Base-by-base conservation (phyloP, 495 filamentous ascomycete genomes). In the Hypoxylon lienhwacheense region DNA sequence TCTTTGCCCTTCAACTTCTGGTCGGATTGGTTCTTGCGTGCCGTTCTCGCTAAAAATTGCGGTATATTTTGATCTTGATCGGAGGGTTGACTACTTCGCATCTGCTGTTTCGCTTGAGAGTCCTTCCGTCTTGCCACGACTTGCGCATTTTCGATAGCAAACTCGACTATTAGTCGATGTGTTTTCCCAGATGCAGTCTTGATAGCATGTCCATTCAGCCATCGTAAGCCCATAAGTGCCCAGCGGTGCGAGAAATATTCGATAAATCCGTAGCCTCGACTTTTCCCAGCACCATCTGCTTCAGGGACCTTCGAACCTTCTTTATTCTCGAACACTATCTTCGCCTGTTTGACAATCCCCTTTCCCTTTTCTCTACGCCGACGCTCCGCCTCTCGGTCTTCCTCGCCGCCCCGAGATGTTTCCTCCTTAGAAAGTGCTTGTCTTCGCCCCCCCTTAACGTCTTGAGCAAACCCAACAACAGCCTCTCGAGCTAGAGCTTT, bases 141-240 rank as follows among this genome's bases (percentile, higher is more conserved):
- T 62, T 96, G 89, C 4, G 89, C 91, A 60, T 99, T 99, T 70
- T 99, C 93, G 66, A 99, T 96, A 8, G 93, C 92, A 73, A 99
- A 99, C 67, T 99, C 93, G 26, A 91, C 92, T 68, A 99, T 89
- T 39, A 97, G 70, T 10, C 91, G 77, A 40, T 73, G 71, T 44
- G 73, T 76, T 65, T 79, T 79, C 35, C 77, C 78, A 2, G 52
- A 57, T 19, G 72, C 61, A 34, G 68, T 74, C 53, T 78, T 74
- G 11, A 81, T 35, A n/a, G 84, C 78, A 61, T 92, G 87, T 0
- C 91, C 90, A 65, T 99, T 99, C 25, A 99, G 73, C 85, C 87
- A 97, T 22, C 93, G 75, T 50, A 99, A 73, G 14, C 91, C 93
- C 93, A 97, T 97, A 19, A 99, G 74, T 20, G 95, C 95, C 75